These are phyloP conservation scores for Aspergillus sp. DNA, from an alignment of 2,329 filamentous ascomycete genomes.

Conservation along the genomic window DNA sequence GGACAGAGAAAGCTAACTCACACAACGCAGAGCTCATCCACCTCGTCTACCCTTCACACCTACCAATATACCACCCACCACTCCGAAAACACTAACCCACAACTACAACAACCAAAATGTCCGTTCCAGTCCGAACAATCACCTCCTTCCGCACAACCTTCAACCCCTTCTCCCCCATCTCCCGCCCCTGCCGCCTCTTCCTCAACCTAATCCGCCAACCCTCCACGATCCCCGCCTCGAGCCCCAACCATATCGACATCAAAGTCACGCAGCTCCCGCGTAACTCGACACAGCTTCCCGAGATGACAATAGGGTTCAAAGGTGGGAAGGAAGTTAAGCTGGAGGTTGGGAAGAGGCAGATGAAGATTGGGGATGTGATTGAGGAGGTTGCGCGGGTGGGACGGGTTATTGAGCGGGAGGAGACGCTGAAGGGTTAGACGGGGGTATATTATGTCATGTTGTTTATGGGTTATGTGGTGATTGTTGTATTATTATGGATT, in stretches of 20 bases:
- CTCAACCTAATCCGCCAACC: constrained; percentile 78
- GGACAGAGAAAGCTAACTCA: too few species aligned
- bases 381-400: constrained; percentile 90
- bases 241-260: constrained; percentile 68
- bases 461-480: constrained; percentile 3
- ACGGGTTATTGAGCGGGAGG: constrained; percentile 69
- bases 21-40: too few species aligned
- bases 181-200: constrained; percentile 80
- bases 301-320: constrained; percentile 79
- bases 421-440: constrained; percentile 57
- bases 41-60: not conserved
- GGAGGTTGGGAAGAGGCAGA: constrained; percentile 67
- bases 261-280: constrained; percentile 69
- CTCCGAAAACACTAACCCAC: not conserved
- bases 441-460: constrained; percentile 11
- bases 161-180: constrained; percentile 78
- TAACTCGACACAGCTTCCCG: constrained; percentile 59
- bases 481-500: not conserved
- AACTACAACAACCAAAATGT: constrained; percentile 19
- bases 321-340: constrained; percentile 87
- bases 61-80: not conserved
- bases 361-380: constrained; percentile 77
- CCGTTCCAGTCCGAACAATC: constrained; percentile 36
- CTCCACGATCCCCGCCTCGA: constrained; percentile 69
- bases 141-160: constrained; percentile 80